Evolutionary conservation across 768 basidiomycete species (phyloP).

Genomic region (Podaxis sp.): DNA sequence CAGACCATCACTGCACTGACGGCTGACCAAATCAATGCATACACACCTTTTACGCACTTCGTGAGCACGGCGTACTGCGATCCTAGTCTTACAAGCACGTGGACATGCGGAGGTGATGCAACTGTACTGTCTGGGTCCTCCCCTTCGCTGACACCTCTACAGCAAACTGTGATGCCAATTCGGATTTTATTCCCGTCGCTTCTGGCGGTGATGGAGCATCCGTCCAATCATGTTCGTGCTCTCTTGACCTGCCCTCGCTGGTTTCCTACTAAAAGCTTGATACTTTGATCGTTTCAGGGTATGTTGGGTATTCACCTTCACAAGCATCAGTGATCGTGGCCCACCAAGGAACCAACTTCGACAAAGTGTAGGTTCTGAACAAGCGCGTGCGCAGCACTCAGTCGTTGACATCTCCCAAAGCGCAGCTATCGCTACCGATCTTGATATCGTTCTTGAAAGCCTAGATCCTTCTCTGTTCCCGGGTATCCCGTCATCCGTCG

Average conservation of each 20-base stretch:
- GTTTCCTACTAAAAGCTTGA: not conserved
- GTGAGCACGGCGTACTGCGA: conserved; percentile 50
- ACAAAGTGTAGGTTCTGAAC: conserved; percentile 29
- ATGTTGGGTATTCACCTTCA: conserved; percentile 15
- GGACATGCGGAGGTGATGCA: conserved; percentile 53
- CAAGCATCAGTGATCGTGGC: conserved; percentile 31
- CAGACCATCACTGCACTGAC: conserved; percentile 34
- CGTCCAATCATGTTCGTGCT: conserved; percentile 41
- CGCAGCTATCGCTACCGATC: conserved; percentile 38
- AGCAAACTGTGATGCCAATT: conserved; percentile 14
- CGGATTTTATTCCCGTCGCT: conserved; percentile 45
- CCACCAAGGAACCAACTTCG: conserved; percentile 36
- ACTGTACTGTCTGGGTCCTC: not conserved
- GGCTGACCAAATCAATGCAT: conserved; percentile 37
- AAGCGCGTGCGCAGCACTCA: not conserved
- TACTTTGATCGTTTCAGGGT: not conserved
- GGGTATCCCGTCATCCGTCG: conserved; percentile 35
- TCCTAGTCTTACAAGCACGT: conserved; percentile 40
- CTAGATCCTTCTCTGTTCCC: conserved; percentile 43
- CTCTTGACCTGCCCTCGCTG: not conserved
- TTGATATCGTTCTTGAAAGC: conserved; percentile 29
- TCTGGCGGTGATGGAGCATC: conserved; percentile 47
- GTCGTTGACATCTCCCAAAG: conserved; percentile 21
- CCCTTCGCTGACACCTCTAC: not conserved
- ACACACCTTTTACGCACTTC: conserved; percentile 46